phyloP scores from a whole-genome alignment of 2,329 filamentous ascomycete species.

The Ceratocystis destructans region DNA sequence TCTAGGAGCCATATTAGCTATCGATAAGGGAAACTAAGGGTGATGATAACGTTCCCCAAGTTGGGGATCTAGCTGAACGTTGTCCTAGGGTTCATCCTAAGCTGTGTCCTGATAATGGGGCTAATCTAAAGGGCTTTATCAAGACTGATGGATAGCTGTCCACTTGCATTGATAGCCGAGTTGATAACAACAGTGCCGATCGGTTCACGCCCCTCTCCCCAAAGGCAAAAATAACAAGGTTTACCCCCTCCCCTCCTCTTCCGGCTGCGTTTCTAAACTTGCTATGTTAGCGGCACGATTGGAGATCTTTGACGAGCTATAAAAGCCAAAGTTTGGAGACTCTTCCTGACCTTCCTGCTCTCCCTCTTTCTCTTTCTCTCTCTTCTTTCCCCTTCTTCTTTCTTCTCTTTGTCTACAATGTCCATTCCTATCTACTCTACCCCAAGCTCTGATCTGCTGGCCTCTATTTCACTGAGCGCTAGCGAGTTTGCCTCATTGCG shows the following conservation, averaged over 20 bases:
- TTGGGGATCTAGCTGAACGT: not conserved
- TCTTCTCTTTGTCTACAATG: constrained; percentile 2
- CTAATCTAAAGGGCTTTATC: not conserved
- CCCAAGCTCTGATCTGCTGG: constrained; percentile 24
- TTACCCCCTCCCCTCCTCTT: not conserved
- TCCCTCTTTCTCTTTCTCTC: not conserved
- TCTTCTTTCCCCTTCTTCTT: not conserved
- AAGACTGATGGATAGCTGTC: not conserved
- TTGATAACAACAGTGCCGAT: not conserved
- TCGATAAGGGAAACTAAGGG: not conserved
- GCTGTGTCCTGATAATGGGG: not conserved
- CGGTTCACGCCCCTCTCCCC: not conserved
- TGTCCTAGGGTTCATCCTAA: not conserved
- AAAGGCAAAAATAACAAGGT: not conserved
- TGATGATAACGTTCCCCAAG: not conserved
- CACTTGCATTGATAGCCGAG: not conserved
- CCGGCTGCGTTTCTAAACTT: not conserved
- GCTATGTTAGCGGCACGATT: not conserved
- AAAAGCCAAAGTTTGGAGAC: not conserved
- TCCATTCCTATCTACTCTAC: constrained; percentile 22
- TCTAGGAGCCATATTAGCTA: not conserved
- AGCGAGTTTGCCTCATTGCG: constrained; percentile 53
- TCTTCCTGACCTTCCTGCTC: not conserved
- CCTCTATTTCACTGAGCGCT: constrained; percentile 36
- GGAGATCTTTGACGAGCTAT: not conserved